Evolutionary conservation across 768 basidiomycete species (phyloP).

Genomic region (Asterophora parasitica): DNA sequence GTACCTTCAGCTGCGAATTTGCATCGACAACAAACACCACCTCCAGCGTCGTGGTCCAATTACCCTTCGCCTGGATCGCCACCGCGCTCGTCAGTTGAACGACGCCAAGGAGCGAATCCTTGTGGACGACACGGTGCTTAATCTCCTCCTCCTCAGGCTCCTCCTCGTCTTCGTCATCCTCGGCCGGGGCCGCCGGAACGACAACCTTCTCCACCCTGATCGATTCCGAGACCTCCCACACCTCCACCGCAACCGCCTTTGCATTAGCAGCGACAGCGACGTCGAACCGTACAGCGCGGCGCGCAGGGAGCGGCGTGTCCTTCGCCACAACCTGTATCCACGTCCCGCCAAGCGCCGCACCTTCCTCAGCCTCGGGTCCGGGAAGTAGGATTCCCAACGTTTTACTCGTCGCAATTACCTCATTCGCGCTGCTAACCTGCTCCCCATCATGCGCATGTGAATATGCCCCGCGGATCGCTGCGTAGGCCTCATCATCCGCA

Average conservation of each 20-base stretch:
- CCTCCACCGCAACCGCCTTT: slow-evolving; percentile 57
- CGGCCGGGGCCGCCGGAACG: slow-evolving; percentile 38
- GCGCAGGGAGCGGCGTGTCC: slow-evolving; percentile 68
- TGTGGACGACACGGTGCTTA: slow-evolving; percentile 56
- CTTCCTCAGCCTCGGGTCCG: slow-evolving; percentile 28
- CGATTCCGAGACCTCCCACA: slow-evolving; percentile 74
- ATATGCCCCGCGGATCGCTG: too few species aligned
- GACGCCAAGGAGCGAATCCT: slow-evolving; percentile 47
- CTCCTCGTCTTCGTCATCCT: slow-evolving; percentile 47
- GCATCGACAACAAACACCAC: slow-evolving; percentile 34
- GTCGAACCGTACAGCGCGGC: slow-evolving; percentile 56
- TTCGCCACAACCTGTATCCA: slow-evolving; percentile 65
- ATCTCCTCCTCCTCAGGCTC: slow-evolving; percentile 58
- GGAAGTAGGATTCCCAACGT: slow-evolving; percentile 70
- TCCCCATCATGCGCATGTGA: too few species aligned
- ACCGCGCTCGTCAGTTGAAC: slow-evolving; percentile 28
- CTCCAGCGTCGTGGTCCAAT: slow-evolving; percentile 48
- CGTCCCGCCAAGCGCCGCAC: slow-evolving; percentile 49
- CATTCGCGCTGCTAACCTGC: slow-evolving; percentile 24
- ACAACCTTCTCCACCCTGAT: slow-evolving; percentile 58
- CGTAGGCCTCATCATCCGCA: neutral
- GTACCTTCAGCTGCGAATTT: slow-evolving; percentile 34
- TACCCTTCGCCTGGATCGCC: slow-evolving; percentile 39
- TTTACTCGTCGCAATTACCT: slow-evolving; percentile 51
- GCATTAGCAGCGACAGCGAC: slow-evolving; percentile 37